Percentiles rank a stretch among this genome's conserved stretches.
These are phyloP conservation scores for Entoloma clypeatum DNA, from an alignment of 1,284 basidiomycete genomes.

Conservation along the genomic window DNA sequence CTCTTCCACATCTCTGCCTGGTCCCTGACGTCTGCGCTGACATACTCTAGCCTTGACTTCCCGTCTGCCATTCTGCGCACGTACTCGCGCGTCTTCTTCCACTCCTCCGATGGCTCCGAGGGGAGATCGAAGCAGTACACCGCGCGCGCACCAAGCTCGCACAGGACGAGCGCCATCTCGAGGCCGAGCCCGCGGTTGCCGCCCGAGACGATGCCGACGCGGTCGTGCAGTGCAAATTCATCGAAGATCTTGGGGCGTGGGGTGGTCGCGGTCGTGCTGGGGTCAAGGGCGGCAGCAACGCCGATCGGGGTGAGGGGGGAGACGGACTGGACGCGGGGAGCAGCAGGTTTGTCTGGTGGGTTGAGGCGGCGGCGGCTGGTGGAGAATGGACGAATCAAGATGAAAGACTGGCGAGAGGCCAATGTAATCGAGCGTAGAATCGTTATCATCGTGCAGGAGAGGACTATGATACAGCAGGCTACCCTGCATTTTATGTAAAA, in stretches of 20 bases:
- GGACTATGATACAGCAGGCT: too few relatives aligned
- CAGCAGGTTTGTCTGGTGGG: not conserved
- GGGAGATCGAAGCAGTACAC: slow-evolving; percentile 80
- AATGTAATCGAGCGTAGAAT: too few relatives aligned
- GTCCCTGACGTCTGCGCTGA: slow-evolving; percentile 60
- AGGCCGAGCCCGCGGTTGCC: slow-evolving; percentile 80
- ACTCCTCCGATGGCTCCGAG: slow-evolving; percentile 61
- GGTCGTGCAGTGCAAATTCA: slow-evolving; percentile 73
- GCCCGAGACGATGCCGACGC: slow-evolving; percentile 75
- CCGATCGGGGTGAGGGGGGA: slow-evolving; percentile 61
- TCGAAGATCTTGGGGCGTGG: slow-evolving; percentile 54
- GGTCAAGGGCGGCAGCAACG: slow-evolving; percentile 50
- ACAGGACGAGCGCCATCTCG: slow-evolving; percentile 74
- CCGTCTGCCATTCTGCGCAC: slow-evolving; percentile 45
- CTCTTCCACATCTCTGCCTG: slow-evolving; percentile 54
- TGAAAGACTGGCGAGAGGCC: too few relatives aligned
- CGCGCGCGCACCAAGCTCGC: slow-evolving; percentile 72
- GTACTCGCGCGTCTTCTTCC: slow-evolving; percentile 52
- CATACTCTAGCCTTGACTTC: slow-evolving; percentile 62
- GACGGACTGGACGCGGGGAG: slow-evolving; percentile 36
- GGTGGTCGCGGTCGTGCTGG: slow-evolving; percentile 25
- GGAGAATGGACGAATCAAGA: too few relatives aligned
- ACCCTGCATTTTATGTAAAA: too few relatives aligned
- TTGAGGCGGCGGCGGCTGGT: not conserved
- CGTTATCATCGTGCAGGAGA: too few relatives aligned